A percentile compares a stretch with the other conserved stretches of the same genome.
These are phyloP conservation scores for Pulveroboletus sp. DNA, from an alignment of 768 basidiomycete species.

Conservation along the genomic window DNA sequence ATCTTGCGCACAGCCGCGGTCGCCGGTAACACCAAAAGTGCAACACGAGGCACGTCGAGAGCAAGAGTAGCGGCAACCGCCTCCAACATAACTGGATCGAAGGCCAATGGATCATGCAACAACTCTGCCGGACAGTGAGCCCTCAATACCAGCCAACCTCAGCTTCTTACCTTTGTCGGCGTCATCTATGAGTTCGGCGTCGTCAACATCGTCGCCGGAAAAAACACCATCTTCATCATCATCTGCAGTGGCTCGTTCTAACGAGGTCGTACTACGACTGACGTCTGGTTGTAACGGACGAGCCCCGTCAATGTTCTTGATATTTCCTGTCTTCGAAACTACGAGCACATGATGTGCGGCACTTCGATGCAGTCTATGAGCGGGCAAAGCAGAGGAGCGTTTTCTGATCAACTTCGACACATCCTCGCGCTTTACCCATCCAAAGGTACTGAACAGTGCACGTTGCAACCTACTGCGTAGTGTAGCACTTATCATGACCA, in stretches of 20 bases:
- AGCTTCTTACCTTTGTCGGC: conserved; percentile 19
- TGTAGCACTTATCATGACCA: conserved; percentile 70
- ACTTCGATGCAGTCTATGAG: conserved; percentile 26
- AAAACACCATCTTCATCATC: conserved; percentile 18
- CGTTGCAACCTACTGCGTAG: conserved; percentile 43
- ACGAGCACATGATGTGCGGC: conserved; percentile 56
- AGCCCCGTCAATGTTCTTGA: conserved; percentile 54
- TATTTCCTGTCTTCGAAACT: conserved; percentile 46
- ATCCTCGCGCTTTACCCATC: conserved; percentile 50
- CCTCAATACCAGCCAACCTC: not conserved
- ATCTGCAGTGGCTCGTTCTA: not conserved
- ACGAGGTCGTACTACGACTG: not conserved
- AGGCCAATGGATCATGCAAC: conserved; percentile 43
- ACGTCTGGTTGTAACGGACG: conserved; percentile 7
- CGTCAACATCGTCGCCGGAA: conserved; percentile 21
- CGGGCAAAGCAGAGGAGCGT: conserved; percentile 23
- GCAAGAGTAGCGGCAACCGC: conserved; percentile 68
- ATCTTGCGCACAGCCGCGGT: conserved; percentile 56
- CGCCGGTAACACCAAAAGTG: conserved; percentile 64
- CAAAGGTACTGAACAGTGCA: conserved; percentile 47
- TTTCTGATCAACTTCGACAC: conserved; percentile 27
- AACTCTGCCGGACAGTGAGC: conserved; percentile 37
- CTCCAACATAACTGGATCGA: conserved; percentile 56
- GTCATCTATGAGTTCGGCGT: conserved; percentile 13
- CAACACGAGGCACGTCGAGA: conserved; percentile 63